These are phyloP conservation scores for Iris macrosiphon DNA, from an alignment of 106 monocot species.

Conservation along the genomic window DNA sequence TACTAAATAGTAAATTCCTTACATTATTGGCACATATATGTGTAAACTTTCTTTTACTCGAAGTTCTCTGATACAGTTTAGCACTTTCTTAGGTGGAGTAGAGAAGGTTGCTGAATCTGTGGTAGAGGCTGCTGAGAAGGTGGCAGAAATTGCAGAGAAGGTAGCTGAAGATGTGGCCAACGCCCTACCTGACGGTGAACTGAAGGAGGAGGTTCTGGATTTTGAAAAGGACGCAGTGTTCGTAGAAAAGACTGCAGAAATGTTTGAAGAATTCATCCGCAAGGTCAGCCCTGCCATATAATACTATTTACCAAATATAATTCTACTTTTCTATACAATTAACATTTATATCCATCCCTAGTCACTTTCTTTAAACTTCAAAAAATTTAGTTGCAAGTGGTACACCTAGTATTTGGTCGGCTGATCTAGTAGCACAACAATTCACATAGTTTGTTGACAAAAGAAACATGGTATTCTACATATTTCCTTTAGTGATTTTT, in stretches of 20 bases:
- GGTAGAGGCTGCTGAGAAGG: slow-evolving; percentile 16
- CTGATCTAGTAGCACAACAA: too few relatives aligned
- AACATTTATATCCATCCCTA: too few relatives aligned
- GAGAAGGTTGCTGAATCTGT: slow-evolving; percentile 6
- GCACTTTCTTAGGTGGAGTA: slow-evolving; percentile 10
- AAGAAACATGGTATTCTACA: neutral
- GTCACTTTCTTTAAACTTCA: too few relatives aligned
- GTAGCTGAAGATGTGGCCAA: slow-evolving; percentile 14
- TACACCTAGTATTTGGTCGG: too few relatives aligned
- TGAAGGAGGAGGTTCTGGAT: slow-evolving; percentile 3
- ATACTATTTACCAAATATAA: too few relatives aligned
- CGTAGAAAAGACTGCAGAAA: slow-evolving; percentile 21
- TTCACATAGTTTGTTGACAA: too few relatives aligned
- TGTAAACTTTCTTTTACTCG: too few relatives aligned
- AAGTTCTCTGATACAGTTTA: too few relatives aligned
- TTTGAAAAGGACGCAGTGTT: slow-evolving; percentile 21
- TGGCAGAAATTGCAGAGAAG: slow-evolving; percentile 20
- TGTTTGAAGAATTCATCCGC: slow-evolving; percentile 8
- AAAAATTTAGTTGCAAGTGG: too few relatives aligned
- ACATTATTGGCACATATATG: too few relatives aligned
- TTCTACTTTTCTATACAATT: too few relatives aligned
- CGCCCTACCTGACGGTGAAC: slow-evolving; percentile 14
- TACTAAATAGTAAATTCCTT: too few relatives aligned
- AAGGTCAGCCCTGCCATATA: slow-evolving; percentile 12
- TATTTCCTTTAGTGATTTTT: neutral